Evolutionary conservation across 306 rosid species (phyloP), one percentile per base, ranked within the genome.

Genomic region (Gillenia trifoliata): DNA sequence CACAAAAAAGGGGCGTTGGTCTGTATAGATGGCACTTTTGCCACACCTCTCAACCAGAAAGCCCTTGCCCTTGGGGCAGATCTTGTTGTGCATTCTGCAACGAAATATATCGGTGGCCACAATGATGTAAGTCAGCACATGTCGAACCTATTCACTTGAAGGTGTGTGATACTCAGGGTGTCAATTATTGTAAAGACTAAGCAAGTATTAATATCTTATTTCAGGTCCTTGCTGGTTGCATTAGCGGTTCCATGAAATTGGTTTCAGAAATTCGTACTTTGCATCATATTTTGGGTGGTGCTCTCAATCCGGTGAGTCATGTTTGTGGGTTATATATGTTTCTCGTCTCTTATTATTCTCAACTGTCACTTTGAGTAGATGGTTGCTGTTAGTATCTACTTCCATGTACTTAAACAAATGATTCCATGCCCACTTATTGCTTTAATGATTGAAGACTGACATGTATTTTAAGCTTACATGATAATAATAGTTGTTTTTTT

Each of bases 11-110:
- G 98, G 72, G 92, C 94, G 38, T 64, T 93, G 88, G 96, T 93
- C 68, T 91, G 97, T 75, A 85, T 93, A 43, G 98, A 93, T 75
- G 96, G 98, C 77, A 93, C 98, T 66, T 93, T 93, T 87, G 98
- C 98, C 34, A 93, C 98, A 19, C 93, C 98, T 74, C 72, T 93
- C 75, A 93, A 93, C 84, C 98, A 91, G 88, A 93, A 93, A 80
- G 97, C 89, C 57, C 93, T 93, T 74, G 74, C 94, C 70, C 90
- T 88, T 49, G 98, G 98, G 45, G 97, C 98, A 66, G 98, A 93
- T 82, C 91, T 91, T 79, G 83, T 87, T 75, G 19, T 93, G 63
- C 98, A 93, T 79, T 93, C 98, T 63, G 89, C 86, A 57, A 93
- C 98, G 1, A 93, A 93, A 76, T 93, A 88, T 86, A 81, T 93